Base-by-base conservation (phyloP, 495 filamentous ascomycete genomes). In the Viridothelium virens region DNA sequence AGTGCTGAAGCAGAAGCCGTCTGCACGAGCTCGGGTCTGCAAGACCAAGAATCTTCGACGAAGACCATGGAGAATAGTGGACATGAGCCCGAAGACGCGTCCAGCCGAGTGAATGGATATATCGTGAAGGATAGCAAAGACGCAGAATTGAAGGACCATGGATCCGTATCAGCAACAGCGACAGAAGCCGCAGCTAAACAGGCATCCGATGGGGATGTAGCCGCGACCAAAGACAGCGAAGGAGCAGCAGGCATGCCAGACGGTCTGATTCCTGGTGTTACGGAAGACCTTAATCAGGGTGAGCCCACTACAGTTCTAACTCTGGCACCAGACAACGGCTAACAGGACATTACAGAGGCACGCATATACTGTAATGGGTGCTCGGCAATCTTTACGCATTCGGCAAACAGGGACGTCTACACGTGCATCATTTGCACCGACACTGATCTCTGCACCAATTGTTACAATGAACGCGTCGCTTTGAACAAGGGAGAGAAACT, bases 381-480 rank as follows among this genome's bases (percentile, higher is more conserved):
- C 31, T 31, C 18, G 18, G 36, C 2, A 5, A 4, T 9, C 53
- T 59, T 59, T 7, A 33, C 9, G 5, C 18, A 59, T 36, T 59
- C 53, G 4, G 53, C 25, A 14, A 9, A 4, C 18, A 31, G 18
- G 18, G 14, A 33, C 36, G 4, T 59, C 53, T 59, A 59, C 14
- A 59, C 53, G 4, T 59, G 53, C 25, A 59, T 59, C 31, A 36
- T 33, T 6, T 59, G 53, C 14, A 59, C 53, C 2, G 53, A 59
- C 31, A 59, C 53, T 4, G 53, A 59, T 18, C 53, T 59, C 53
- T 59, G 53, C 31, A 59, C 53, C 18, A 31, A 59, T 59, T 59
- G 53, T 36, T 59, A 59, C 53, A 31, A 36, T 2, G 36, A 59
- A 18, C 53, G 53, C 25, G 14, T 59, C 18, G 53, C 18, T 2